A percentile compares a stretch with the other conserved stretches of the same genome.
phyloP scores from a whole-genome alignment of 306 rosid species.

The Cercis canadensis region DNA sequence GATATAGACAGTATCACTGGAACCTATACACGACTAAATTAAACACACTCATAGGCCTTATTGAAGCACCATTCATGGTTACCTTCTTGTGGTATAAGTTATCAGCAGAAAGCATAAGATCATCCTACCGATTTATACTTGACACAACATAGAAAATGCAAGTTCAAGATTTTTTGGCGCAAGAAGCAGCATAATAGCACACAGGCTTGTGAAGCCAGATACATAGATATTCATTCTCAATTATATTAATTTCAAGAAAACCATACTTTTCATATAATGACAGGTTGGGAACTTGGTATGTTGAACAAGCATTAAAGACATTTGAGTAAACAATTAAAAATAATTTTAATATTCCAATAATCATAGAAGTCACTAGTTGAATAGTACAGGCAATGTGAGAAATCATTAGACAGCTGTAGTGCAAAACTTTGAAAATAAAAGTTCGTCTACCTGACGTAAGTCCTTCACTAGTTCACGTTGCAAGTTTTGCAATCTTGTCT shows the following conservation, averaged over 20 bases:
- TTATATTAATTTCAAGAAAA: no score
- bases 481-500: constrained; percentile 95
- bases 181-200: no score
- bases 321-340: not conserved
- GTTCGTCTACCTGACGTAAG: constrained; percentile 70
- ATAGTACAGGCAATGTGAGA: constrained; percentile 24
- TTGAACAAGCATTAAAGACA: not conserved
- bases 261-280: no score
- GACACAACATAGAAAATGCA: not conserved
- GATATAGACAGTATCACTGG: not conserved
- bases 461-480: constrained; percentile 91
- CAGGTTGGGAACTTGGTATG: not conserved
- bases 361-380: not conserved
- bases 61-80: not conserved
- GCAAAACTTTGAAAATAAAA: constrained; percentile 15
- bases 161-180: no score
- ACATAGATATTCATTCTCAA: no score
- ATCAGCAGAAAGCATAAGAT: constrained; percentile 17
- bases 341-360: not conserved
- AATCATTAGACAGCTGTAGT: constrained; percentile 7
- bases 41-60: not conserved
- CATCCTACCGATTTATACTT: not conserved
- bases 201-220: no score
- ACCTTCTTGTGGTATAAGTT: not conserved
- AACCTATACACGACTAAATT: not conserved